phyloP scores from a whole-genome alignment of 2,329 filamentous ascomycete genomes.

The Claviceps pusilla region DNA sequence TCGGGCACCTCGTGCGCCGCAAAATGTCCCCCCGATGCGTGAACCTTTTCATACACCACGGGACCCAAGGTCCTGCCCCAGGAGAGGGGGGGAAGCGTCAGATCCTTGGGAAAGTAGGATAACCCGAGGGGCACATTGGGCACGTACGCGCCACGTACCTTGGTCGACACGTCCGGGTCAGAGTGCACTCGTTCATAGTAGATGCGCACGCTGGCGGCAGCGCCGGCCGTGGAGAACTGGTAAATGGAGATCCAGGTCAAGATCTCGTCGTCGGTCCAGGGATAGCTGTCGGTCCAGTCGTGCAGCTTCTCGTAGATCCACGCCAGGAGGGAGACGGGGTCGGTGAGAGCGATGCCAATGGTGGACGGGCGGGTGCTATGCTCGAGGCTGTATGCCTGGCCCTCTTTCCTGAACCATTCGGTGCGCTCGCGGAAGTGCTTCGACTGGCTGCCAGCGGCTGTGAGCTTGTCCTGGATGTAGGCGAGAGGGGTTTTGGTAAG shows the following conservation, averaged over 20 bases:
- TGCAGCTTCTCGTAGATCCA: conserved; percentile 75
- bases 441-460: conserved; percentile 29
- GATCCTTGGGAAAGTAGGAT: conserved; percentile 42
- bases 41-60: conserved; percentile 39
- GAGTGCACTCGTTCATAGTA: conserved; percentile 53
- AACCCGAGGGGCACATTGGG: conserved; percentile 28
- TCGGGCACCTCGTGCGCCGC: conserved; percentile 44
- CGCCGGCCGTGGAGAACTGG: conserved; percentile 53
- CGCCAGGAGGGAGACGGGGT: conserved; percentile 55
- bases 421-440: conserved; percentile 32
- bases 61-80: conserved; percentile 46
- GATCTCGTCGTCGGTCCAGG: conserved; percentile 64
- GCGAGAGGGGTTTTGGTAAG: conserved; percentile 38
- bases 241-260: conserved; percentile 63
- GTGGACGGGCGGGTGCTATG: conserved; percentile 58
- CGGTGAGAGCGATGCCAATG: conserved; percentile 51
- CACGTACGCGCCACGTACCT: conserved; percentile 13
- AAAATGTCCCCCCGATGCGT: conserved; percentile 44
- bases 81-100: conserved; percentile 35
- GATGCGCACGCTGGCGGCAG: conserved; percentile 51
- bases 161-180: conserved; percentile 8
- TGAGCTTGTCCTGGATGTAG: conserved; percentile 35
- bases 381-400: conserved; percentile 20
- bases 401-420: conserved; percentile 42
- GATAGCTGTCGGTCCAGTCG: conserved; percentile 58